Percentiles rank a stretch among this genome's conserved stretches.
These are phyloP conservation scores for Berkeleyomyces rouxiae DNA, from an alignment of 2,329 filamentous ascomycete species.

Conservation along the genomic window DNA sequence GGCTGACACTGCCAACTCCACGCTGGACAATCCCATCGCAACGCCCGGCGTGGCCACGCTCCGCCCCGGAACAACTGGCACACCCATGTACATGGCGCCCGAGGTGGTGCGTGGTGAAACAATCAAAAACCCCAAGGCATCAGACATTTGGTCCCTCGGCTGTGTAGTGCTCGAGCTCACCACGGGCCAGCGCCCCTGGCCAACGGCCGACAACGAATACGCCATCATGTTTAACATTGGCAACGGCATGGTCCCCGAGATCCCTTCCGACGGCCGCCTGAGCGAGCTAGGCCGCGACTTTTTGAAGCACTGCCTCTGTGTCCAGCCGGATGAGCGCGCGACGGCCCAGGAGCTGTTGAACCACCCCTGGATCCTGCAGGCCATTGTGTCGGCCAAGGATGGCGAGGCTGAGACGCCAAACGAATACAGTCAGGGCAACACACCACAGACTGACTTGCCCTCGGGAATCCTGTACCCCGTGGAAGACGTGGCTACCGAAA, in stretches of 20 bases:
- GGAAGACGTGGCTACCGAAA: constrained; percentile 2
- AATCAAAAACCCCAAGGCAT: constrained; percentile 52
- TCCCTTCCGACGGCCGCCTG: constrained; percentile 70
- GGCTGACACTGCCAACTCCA: constrained; percentile 48
- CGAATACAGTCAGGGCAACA: constrained; percentile 26
- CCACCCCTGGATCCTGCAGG: constrained; percentile 69
- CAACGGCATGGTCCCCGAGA: constrained; percentile 78
- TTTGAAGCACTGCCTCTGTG: constrained; percentile 67
- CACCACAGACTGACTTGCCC: neutral
- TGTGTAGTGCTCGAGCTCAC: constrained; percentile 98
- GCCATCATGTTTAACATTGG: constrained; percentile 99
- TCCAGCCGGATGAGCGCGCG: constrained; percentile 62
- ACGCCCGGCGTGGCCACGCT: neutral
- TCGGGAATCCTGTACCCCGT: neutral
- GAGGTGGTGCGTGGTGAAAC: constrained; percentile 87
- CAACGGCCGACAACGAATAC: constrained; percentile 94
- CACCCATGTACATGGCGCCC: constrained; percentile 99
- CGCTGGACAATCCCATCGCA: neutral
- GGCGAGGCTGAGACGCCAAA: constrained; percentile 48
- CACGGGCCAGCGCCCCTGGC: constrained; percentile 86
- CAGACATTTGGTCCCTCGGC: constrained; percentile 91
- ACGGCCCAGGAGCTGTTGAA: constrained; percentile 79
- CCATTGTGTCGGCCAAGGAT: constrained; percentile 41
- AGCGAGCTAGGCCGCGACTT: constrained; percentile 78
- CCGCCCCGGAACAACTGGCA: constrained; percentile 58